These are phyloP conservation scores for Erigeron philadelphicus DNA, from an alignment of 140 eudicot genomes.

Conservation along the genomic window DNA sequence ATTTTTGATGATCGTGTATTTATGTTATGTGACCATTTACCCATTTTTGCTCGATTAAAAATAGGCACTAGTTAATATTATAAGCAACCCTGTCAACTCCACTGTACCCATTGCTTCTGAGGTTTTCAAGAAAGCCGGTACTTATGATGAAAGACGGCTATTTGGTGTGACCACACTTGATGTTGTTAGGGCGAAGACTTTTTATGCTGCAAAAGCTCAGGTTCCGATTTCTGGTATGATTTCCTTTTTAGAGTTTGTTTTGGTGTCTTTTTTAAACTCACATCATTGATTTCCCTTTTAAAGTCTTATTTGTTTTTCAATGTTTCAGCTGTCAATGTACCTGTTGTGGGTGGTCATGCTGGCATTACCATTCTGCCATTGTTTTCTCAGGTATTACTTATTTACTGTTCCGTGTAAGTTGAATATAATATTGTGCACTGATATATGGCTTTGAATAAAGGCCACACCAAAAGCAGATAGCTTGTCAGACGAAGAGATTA, in stretches of 20 bases:
- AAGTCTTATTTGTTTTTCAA: slow-evolving; percentile 11
- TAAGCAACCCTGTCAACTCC: slow-evolving; percentile 86
- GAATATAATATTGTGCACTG: neutral
- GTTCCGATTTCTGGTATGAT: slow-evolving; percentile 67
- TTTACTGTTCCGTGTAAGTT: neutral
- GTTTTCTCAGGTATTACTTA: slow-evolving; percentile 61
- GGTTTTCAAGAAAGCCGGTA: slow-evolving; percentile 75
- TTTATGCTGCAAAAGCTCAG: slow-evolving; percentile 88
- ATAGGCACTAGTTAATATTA: slow-evolving; percentile 73
- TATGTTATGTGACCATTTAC: neutral
- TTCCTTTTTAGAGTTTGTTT: neutral
- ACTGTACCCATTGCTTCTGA: slow-evolving; percentile 69
- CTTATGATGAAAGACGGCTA: slow-evolving; percentile 42
- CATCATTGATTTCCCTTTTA: neutral
- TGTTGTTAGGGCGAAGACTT: slow-evolving; percentile 95
- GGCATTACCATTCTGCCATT: slow-evolving; percentile 78
- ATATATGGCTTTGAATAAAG: slow-evolving; percentile 27
- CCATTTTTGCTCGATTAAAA: too few species aligned
- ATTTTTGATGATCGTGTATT: neutral
- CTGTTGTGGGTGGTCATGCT: slow-evolving; percentile 93
- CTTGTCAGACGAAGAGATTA: slow-evolving; percentile 49
- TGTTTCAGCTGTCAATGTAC: slow-evolving; percentile 65
- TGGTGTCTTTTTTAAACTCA: neutral
- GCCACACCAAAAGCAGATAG: slow-evolving; percentile 56
- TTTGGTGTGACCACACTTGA: slow-evolving; percentile 95